phyloP scores from a whole-genome alignment of 2,329 filamentous ascomycete species.

The Ilyonectria destructans region DNA sequence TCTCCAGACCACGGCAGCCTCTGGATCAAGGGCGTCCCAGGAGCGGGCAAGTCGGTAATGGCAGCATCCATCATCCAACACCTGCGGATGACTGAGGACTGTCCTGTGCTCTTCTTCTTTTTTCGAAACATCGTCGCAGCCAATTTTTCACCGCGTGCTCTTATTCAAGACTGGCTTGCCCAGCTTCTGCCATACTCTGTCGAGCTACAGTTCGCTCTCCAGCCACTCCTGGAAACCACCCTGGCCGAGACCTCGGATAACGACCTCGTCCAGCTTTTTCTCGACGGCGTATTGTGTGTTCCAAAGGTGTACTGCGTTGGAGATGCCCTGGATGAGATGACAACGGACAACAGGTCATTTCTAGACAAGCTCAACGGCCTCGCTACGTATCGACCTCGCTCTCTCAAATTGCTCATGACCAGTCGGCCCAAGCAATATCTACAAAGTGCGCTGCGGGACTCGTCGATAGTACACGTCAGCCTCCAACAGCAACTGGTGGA shows the following conservation, averaged over 20 bases:
- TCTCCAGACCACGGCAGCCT: conserved; percentile 44
- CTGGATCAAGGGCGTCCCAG: conserved; percentile 49
- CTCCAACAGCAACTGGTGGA: conserved; percentile 43
- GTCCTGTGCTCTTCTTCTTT: conserved; percentile 44
- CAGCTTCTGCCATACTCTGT: conserved; percentile 41
- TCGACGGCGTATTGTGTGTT: conserved; percentile 35
- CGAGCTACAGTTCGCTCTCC: conserved; percentile 41
- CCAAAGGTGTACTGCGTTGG: conserved; percentile 43
- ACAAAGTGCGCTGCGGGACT: conserved; percentile 39
- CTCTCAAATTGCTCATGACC: conserved; percentile 44
- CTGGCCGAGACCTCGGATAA: conserved; percentile 41
- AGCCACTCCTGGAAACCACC: conserved; percentile 29
- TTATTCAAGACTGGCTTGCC: conserved; percentile 46
- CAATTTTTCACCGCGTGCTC: conserved; percentile 43
- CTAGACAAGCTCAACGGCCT: conserved; percentile 41
- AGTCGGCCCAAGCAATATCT: conserved; percentile 42
- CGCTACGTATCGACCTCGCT: conserved; percentile 37
- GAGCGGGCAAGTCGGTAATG: conserved; percentile 48
- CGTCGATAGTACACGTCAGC: conserved; percentile 43
- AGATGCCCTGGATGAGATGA: conserved; percentile 47
- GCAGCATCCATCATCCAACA: conserved; percentile 45
- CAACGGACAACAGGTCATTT: conserved; percentile 35
- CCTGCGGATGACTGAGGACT: conserved; percentile 36
- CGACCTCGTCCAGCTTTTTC: conserved; percentile 42
- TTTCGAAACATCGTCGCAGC: conserved; percentile 45